These are phyloP conservation scores for Zasmidium cellare DNA, from an alignment of 2,329 filamentous ascomycete genomes.

Conservation along the genomic window DNA sequence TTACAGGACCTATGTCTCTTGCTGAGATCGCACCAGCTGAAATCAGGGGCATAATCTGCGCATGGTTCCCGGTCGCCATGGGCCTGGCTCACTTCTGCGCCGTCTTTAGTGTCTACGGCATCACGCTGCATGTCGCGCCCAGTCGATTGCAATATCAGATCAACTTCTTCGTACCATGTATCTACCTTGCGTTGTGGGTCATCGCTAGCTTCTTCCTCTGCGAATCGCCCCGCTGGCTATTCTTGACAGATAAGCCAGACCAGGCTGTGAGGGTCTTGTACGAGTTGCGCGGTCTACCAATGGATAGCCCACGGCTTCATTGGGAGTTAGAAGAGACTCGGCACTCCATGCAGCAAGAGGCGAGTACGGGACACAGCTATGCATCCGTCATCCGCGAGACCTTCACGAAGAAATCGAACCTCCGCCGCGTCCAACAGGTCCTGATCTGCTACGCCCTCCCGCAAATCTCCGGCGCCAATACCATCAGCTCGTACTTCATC, in stretches of 20 bases:
- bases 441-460: conserved; percentile 24
- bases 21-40: conserved; percentile 43
- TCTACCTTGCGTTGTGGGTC: not conserved
- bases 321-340: too few relatives aligned
- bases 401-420: conserved; percentile 16
- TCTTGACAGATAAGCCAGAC: too few relatives aligned
- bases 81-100: conserved; percentile 33
- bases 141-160: not conserved
- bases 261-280: too few relatives aligned
- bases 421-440: conserved; percentile 19
- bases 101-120: conserved; percentile 39
- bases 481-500: conserved; percentile 46
- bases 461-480: conserved; percentile 48
- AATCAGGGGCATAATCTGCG: conserved; percentile 40
- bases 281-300: too few relatives aligned
- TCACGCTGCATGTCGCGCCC: conserved; percentile 24
- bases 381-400: conserved; percentile 4
- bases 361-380: too few relatives aligned
- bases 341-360: too few relatives aligned
- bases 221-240: not conserved
- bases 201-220: not conserved
- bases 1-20: conserved; percentile 40
- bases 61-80: conserved; percentile 42
- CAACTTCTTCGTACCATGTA: not conserved
- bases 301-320: too few relatives aligned